Evolutionary conservation across 2,329 filamentous ascomycete species (phyloP), one percentile per base, ranked within the genome.

Genomic region (Trichoderma atroviride): DNA sequence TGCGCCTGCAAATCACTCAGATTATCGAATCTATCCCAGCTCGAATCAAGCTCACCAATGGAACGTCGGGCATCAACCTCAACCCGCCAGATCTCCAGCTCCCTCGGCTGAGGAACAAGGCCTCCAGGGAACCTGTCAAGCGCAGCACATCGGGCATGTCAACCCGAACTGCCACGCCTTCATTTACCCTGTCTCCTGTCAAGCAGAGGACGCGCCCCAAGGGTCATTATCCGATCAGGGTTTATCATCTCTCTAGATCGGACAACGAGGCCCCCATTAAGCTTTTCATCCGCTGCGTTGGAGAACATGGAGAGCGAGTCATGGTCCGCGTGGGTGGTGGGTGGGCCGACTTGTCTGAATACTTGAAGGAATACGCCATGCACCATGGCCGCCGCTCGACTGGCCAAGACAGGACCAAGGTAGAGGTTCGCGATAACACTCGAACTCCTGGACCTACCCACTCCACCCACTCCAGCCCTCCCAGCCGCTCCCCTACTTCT

Each of bases 281-380:
- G 80, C 87, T 99, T 5, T 97, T 96, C 76, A 94, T 99, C 64
- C 91, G 96, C 19, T 90, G 94, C 1, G 94, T 99, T 2, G 96
- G 96, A 61, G 94, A 97, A 78, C 86, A 89, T 69, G 93, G 92
- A 19, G 94, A 98, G 79, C 89, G 96, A 63, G 94, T 98, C 71
- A 98, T 99, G 96, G 96, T 99, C 9, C 92, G 96, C 43, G 95
- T 99, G 14, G 96, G 96, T 14, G 96, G 96, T 70, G 96, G 96
- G n/a, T 99, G 96, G 96, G 94, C 94, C 16, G 96, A 99, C 79
- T 84, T 99, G 24, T 95, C 92, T 47, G 96, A 98, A 79, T 99
- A 97, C 76, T 85, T 99, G 53, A 91, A 94, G 74, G 93, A 97
- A 78, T 99, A 97, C 75, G 94, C 94, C 9, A 89, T 90, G 70